Evolutionary conservation across 495 filamentous ascomycete species (phyloP).

Genomic region (Chaetomium fimeti): DNA sequence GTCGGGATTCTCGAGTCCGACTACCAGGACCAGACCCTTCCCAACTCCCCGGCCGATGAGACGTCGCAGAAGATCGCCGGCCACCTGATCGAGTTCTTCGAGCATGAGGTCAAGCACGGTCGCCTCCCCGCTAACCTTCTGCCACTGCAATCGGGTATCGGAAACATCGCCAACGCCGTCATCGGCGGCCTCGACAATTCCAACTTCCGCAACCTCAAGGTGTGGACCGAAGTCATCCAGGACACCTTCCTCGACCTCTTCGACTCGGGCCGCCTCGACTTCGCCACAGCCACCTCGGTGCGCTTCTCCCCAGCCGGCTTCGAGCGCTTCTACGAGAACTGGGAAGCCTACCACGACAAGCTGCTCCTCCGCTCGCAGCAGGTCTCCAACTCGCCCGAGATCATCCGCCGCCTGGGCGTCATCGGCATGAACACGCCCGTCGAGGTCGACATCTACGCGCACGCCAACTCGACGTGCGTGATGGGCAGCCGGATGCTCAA

Average conservation of each 20-base stretch:
- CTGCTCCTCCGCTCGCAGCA: conserved; percentile 83
- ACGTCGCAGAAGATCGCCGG: conserved; percentile 68
- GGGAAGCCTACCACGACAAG: conserved; percentile 77
- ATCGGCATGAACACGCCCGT: conserved; percentile 97
- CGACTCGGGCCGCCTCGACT: conserved; percentile 85
- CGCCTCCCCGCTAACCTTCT: conserved; percentile 76
- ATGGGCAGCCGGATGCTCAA: conserved; percentile 92
- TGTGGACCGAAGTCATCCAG: conserved; percentile 94
- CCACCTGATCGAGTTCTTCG: conserved; percentile 83
- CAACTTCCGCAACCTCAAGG: conserved; percentile 82
- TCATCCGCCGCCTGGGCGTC: conserved; percentile 82
- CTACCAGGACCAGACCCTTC: conserved; percentile 77
- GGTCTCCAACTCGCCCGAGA: conserved; percentile 91
- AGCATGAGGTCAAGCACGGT: conserved; percentile 73
- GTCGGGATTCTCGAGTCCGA: conserved; percentile 82
- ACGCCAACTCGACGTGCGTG: conserved; percentile 88
- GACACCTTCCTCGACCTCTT: conserved; percentile 93
- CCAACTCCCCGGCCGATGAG: conserved; percentile 74
- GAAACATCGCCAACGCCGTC: conserved; percentile 93
- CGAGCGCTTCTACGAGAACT: conserved; percentile 86
- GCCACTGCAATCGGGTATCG: conserved; percentile 85
- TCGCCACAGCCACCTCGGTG: conserved; percentile 87
- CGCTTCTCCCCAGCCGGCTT: conserved; percentile 91
- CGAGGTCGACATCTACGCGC: conserved; percentile 92
- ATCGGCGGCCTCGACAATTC: conserved; percentile 80